These are phyloP conservation scores for Kernera saxatilis DNA, from an alignment of 345 rosid genomes.

Conservation along the genomic window DNA sequence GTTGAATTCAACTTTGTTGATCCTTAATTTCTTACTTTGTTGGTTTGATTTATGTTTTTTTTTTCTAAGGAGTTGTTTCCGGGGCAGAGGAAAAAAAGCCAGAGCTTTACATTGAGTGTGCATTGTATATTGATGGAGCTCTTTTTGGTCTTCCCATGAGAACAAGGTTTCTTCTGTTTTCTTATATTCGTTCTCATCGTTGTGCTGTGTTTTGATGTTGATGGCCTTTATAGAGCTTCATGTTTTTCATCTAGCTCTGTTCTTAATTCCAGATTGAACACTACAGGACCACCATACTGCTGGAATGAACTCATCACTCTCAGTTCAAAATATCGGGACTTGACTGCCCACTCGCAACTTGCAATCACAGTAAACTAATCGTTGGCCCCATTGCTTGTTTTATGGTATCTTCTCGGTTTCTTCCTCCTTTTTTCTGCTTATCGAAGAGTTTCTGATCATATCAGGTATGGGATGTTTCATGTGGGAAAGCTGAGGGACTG, in stretches of 20 bases:
- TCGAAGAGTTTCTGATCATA: background rate
- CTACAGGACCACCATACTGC: conserved; percentile 66
- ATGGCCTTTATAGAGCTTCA: background rate
- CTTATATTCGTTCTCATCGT: background rate
- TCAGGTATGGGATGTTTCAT: conserved; percentile 95
- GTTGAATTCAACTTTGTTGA: too few relatives aligned
- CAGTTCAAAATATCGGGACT: conserved; percentile 87
- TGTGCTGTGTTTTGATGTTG: conserved; percentile 3
- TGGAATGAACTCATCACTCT: conserved; percentile 87
- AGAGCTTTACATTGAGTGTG: conserved; percentile 79
- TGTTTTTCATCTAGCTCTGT: conserved; percentile 5
- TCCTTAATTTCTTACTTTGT: background rate
- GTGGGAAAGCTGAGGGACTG: conserved; percentile 75
- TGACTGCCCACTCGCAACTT: conserved; percentile 82
- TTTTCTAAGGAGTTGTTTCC: conserved; percentile 38
- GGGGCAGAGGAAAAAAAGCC: conserved; percentile 54
- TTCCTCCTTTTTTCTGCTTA: background rate
- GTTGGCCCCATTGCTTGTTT: background rate
- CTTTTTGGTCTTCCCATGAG: conserved; percentile 88
- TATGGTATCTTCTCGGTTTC: background rate
- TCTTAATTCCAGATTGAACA: conserved; percentile 64
- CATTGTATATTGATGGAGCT: conserved; percentile 82
- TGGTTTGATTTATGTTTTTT: background rate
- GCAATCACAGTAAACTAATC: conserved; percentile 62
- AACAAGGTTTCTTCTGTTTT: conserved; percentile 51